Base-by-base conservation (phyloP, 257 asterid species). In the Leptodermis oblonga region DNA sequence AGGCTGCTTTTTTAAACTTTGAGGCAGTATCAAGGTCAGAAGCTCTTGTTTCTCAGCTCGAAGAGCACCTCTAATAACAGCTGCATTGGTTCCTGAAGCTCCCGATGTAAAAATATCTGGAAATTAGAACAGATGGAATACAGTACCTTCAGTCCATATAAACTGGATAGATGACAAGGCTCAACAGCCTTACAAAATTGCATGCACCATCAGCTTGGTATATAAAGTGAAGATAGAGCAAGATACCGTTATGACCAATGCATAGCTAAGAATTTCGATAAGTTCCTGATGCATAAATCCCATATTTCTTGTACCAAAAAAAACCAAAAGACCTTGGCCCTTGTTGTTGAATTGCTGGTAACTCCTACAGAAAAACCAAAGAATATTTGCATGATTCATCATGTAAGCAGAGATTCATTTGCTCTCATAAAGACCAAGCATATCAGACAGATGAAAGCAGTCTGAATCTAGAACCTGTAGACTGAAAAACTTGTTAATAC, bases 281-380 rank as follows among this genome's bases (percentile, higher is more conserved):
- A 94, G 96, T 77, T 94, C 96, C 80, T 94, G 99, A 85, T 94
- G 99, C 99, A 94, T 94, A 82, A 91, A 94, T 65, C 96, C 97
- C 97, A 94, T 94, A 79, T 94, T 94, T 76, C 99, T 78, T 36
- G 99, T 94, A 76, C 99, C 99, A 60, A 94, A 94, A n/a, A 77
- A 94, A 94, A 20, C 99, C 99, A 73, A 94, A 91, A 48, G 83
- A 59, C 80, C 97, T 82, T 52, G 99, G 96, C 33, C 97, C 99
- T 89, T 94, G 96, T 81, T 94, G 99, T 78, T 94, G 99, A 78
- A 94, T 94, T 48, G 99, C 99, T 58, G 91, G 81, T 71, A 94
- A 80, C 84, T 94, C 99, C 99, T 94, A 42, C 41, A 77, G 74
- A 66, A 68, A 43, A 64, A 76, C 52, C 28, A 67, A 28, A 72